These are phyloP conservation scores for Sechiopsis laciniata DNA, from an alignment of 306 rosid species.

Conservation along the genomic window DNA sequence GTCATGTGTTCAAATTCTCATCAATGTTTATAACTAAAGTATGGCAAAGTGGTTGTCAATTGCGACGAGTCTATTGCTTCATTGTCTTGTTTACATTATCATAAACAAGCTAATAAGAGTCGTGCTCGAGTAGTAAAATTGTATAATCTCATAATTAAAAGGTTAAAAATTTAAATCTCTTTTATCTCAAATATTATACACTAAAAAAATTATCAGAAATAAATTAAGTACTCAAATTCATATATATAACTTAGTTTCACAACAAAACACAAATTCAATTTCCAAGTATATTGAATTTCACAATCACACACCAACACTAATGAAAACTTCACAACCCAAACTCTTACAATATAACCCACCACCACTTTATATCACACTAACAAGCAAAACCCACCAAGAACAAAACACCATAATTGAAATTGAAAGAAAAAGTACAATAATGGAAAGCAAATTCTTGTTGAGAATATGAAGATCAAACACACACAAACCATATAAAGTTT, in stretches of 20 bases:
- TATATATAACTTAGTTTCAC: not conserved
- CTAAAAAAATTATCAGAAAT: no score
- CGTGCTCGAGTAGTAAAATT: no score
- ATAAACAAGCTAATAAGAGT: no score
- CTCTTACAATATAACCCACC: not conserved
- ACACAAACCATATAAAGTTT: not conserved
- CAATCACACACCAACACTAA: not conserved
- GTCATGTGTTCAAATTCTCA: no score
- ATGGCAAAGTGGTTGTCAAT: no score
- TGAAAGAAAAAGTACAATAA: not conserved
- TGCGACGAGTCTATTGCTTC: no score
- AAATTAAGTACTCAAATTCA: no score
- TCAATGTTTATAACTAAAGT: no score
- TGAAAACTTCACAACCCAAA: not conserved
- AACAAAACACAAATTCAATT: not conserved
- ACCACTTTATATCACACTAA: not conserved
- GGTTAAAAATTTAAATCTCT: no score
- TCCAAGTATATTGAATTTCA: not conserved
- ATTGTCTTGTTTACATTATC: no score
- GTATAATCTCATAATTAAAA: no score
- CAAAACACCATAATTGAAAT: conserved; percentile 1
- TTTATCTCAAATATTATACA: no score
- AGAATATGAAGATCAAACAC: not conserved
- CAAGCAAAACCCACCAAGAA: not conserved
- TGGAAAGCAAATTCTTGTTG: not conserved